Conservation (phyloP, 192 early-diverging fungal species). For the Spizellomyces sp. region DNA sequence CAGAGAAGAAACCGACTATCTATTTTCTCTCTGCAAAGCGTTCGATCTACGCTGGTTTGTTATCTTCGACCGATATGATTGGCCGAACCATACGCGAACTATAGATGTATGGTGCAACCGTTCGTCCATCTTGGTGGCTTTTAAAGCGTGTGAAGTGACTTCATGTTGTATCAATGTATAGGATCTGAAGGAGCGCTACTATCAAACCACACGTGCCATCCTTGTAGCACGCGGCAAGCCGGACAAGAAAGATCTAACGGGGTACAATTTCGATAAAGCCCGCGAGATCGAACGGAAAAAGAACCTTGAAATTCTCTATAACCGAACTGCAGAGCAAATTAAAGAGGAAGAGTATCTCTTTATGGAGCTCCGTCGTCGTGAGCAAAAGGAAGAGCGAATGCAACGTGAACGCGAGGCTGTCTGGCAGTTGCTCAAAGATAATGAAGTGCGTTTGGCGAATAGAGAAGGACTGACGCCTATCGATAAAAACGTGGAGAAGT, state of each 20-base stretch:
- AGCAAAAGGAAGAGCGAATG: slow-evolving; percentile 77
- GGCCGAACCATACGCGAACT: slow-evolving; percentile 27
- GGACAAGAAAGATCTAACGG: slow-evolving; percentile 36
- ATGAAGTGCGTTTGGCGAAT: slow-evolving; percentile 30
- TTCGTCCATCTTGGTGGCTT: no score
- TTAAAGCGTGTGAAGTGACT: background rate
- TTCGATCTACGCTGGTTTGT: slow-evolving; percentile 87
- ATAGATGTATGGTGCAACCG: slow-evolving; percentile 38
- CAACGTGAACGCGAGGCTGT: slow-evolving; percentile 79
- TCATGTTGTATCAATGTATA: slow-evolving; percentile 34
- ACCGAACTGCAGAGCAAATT: slow-evolving; percentile 75
- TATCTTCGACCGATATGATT: slow-evolving; percentile 82
- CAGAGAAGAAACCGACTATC: slow-evolving; percentile 81
- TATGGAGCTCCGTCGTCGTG: slow-evolving; percentile 77
- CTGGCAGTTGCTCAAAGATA: slow-evolving; percentile 57
- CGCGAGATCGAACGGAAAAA: slow-evolving; percentile 83
- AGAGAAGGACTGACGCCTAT: background rate
- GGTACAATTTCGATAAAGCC: slow-evolving; percentile 57
- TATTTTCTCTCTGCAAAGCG: slow-evolving; percentile 69
- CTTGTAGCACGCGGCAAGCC: slow-evolving; percentile 52
- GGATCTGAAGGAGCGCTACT: slow-evolving; percentile 90
- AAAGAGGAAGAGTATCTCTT: slow-evolving; percentile 82
- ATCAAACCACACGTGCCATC: slow-evolving; percentile 66
- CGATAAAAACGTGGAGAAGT: slow-evolving; percentile 16
- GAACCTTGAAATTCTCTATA: slow-evolving; percentile 71